These are phyloP conservation scores for Aspergillus sparsus DNA, from an alignment of 495 filamentous ascomycete species.

Conservation along the genomic window DNA sequence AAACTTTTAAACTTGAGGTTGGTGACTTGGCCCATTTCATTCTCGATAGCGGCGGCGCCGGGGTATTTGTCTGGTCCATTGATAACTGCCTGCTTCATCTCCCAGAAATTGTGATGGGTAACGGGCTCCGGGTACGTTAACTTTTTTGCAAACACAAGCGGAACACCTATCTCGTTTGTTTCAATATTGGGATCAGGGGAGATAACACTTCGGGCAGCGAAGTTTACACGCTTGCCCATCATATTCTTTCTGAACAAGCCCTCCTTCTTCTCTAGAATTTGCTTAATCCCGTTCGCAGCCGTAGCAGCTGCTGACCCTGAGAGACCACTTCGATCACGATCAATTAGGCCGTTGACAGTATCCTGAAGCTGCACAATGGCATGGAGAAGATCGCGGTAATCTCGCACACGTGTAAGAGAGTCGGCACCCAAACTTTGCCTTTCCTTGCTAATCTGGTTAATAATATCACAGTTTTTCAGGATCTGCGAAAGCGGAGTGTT, in stretches of 20 bases:
- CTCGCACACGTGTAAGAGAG: conserved; percentile 44
- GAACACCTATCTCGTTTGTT: conserved; percentile 97
- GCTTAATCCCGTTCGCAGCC: conserved; percentile 77
- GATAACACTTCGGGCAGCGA: conserved; percentile 95
- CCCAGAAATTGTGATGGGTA: conserved; percentile 93
- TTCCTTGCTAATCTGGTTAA: conserved; percentile 75
- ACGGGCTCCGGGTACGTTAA: conserved; percentile 97
- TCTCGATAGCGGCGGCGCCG: conserved; percentile 90
- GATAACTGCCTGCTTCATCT: conserved; percentile 93
- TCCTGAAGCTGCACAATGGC: conserved; percentile 84
- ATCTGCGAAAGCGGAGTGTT: conserved; percentile 84
- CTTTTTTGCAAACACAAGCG: conserved; percentile 93
- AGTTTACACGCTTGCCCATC: conserved; percentile 99
- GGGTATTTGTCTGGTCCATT: conserved; percentile 95
- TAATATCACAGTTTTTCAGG: conserved; percentile 64
- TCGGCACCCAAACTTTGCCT: conserved; percentile 55
- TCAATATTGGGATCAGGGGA: conserved; percentile 98
- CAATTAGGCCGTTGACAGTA: conserved; percentile 84
- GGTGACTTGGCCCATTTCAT: conserved; percentile 89
- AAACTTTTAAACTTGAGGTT: conserved; percentile 81
- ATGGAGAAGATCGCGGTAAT: conserved; percentile 63
- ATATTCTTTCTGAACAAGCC: conserved; percentile 98
- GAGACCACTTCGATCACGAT: conserved; percentile 78
- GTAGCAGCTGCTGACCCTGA: conserved; percentile 60
- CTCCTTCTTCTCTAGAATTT: conserved; percentile 98